Percentiles rank a stretch among this genome's conserved stretches.
Evolutionary conservation across 2,329 filamentous ascomycete genomes (phyloP).

Genomic region (Penicillium sumatraense): DNA sequence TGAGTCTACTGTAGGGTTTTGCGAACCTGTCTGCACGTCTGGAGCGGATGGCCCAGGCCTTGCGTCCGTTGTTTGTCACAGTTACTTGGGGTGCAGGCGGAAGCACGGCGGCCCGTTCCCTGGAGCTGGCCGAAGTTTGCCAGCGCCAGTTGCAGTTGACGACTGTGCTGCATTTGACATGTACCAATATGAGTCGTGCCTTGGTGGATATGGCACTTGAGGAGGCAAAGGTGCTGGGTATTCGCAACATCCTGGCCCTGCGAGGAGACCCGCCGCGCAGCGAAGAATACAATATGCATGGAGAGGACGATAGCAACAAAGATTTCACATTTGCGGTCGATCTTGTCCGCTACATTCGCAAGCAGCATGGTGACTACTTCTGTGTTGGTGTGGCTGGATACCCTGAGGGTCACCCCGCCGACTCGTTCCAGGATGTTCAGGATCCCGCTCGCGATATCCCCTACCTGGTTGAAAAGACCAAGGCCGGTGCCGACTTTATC

Average conservation of each 20-base stretch:
- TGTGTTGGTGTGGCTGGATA: conserved; percentile 94
- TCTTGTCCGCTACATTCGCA: conserved; percentile 84
- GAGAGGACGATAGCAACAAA: conserved; percentile 65
- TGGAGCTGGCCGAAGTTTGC: conserved; percentile 93
- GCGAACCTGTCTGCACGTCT: conserved; percentile 91
- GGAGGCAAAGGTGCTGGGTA: conserved; percentile 85
- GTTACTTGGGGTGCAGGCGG: conserved; percentile 98
- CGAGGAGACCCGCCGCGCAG: conserved; percentile 88
- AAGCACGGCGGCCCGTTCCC: conserved; percentile 85
- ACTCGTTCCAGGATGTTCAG: conserved; percentile 82
- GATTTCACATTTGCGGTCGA: conserved; percentile 90
- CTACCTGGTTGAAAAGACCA: conserved; percentile 85
- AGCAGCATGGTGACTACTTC: conserved; percentile 89
- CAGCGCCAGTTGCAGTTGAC: conserved; percentile 90
- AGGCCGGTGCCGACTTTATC: conserved; percentile 93
- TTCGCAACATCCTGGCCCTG: conserved; percentile 91
- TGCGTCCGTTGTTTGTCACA: conserved; percentile 92
- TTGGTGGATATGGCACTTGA: conserved; percentile 88
- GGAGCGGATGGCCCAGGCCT: conserved; percentile 89
- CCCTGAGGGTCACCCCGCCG: conserved; percentile 92
- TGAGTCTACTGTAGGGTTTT: conserved; percentile 64
- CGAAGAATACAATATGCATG: conserved; percentile 79
- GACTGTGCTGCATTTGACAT: conserved; percentile 94
- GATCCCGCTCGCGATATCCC: conserved; percentile 72
- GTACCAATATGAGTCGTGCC: conserved; percentile 92